Evolutionary conservation across 2,329 filamentous ascomycete genomes (phyloP).

Genomic region (Colletotrichum euphorbiae): DNA sequence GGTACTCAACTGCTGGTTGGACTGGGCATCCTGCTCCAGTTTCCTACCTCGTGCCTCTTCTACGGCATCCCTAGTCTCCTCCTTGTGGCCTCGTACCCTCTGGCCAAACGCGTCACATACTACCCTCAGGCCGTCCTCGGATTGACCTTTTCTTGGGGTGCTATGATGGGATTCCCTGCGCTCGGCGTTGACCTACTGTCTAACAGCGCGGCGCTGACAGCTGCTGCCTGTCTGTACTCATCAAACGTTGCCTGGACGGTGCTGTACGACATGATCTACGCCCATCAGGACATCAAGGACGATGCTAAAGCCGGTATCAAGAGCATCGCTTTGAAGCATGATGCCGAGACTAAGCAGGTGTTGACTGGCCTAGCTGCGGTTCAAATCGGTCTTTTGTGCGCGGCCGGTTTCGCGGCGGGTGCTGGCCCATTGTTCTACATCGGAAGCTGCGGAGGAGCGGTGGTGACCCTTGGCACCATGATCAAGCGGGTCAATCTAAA

Average conservation of each 20-base stretch:
- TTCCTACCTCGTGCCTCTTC: conserved; percentile 78
- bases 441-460: conserved; percentile 74
- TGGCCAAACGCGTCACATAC: conserved; percentile 87
- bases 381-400: conserved; percentile 77
- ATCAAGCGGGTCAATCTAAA: conserved; percentile 75
- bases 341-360: conserved; percentile 80
- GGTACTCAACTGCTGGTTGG: conserved; percentile 80
- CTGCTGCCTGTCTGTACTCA: conserved; percentile 77
- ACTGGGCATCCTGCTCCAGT: conserved; percentile 79
- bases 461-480: conserved; percentile 72
- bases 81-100: conserved; percentile 80
- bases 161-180: conserved; percentile 88
- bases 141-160: conserved; percentile 89
- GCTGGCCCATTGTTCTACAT: conserved; percentile 76
- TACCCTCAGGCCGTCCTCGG: conserved; percentile 89
- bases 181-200: conserved; percentile 80
- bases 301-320: conserved; percentile 90
- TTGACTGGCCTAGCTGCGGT: conserved; percentile 75
- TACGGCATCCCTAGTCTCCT: conserved; percentile 82
- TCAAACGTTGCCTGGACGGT: conserved; percentile 90
- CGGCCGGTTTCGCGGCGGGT: conserved; percentile 75
- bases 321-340: conserved; percentile 85
- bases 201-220: conserved; percentile 70
- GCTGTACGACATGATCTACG: conserved; percentile 93
- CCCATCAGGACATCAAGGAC: conserved; percentile 90